Base-by-base conservation (phyloP, 768 basidiomycete genomes). In the Astraeus odoratus region DNA sequence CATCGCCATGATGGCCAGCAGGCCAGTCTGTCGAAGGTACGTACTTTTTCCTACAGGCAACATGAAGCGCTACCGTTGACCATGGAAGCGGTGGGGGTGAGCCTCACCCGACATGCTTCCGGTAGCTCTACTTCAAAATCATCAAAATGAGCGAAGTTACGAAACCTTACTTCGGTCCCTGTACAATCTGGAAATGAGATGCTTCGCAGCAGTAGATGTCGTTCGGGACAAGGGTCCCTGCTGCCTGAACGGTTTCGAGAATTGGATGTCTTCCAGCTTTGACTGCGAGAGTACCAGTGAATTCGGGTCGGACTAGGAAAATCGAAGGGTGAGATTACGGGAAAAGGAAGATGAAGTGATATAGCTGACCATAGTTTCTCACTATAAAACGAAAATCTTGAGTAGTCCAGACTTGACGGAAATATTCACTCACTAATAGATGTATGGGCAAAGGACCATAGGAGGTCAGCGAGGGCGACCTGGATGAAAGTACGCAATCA, bases 191-290 rank as follows among this genome's bases (percentile, higher is more conserved):
- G 58, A 99, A 98, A 2, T 77, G 76, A 2, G 90, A 83, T 1
- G 86, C 77, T 48, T 84, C 78, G 46, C 83, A 86, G 55, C 88
- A 88, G 55, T 88, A 99, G 1, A 87, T 81, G 58, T 98, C 95
- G 56, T 97, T 98, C 4, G 89, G 76, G 3, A 97, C 80, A 22
- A 93, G 69, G 4, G 74, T 78, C 3, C 81, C 85, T 0, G 77
- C 74, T 1, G 78, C 68, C 48, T 84, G 80, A 2, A 83, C 69
- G 5, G 70, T 80, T 60, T 95, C 90, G 12, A 95, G 72, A 6
- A 96, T 74, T 1, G 95, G 93, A 59, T 97, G 93, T 3, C 89
- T 76, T 1, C 93, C 92, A 0, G 78, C 75, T 61, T 92, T 94
- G 62, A 97, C 83, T 1, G 92, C 91, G 7, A 93, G 68, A 3